phyloP scores from a whole-genome alignment of 805 yeast genomes.

The Metschnikowia lunata region DNA sequence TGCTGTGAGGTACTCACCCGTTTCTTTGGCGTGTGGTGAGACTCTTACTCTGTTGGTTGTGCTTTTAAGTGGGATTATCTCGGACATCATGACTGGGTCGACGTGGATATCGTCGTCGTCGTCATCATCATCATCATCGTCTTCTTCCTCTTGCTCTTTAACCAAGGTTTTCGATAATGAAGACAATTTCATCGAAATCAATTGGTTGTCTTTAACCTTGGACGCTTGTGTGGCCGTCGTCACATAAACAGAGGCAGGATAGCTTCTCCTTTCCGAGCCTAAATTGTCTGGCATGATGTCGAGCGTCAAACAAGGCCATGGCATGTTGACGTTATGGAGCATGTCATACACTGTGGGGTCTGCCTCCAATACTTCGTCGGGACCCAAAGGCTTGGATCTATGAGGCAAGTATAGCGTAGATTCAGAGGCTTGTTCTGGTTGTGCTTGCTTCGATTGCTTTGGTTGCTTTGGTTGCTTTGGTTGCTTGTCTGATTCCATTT shows the following conservation, averaged over 20 bases:
- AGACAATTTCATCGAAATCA: slow-evolving; percentile 77
- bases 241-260: slow-evolving; percentile 81
- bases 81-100: slow-evolving; percentile 87
- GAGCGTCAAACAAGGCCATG: slow-evolving; percentile 95
- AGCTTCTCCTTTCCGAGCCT: slow-evolving; percentile 84
- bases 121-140: slow-evolving; percentile 65
- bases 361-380: slow-evolving; percentile 93
- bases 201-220: slow-evolving; percentile 80
- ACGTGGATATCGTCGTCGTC: slow-evolving; percentile 62
- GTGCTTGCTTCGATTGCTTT: slow-evolving; percentile 23
- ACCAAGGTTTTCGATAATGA: slow-evolving; percentile 81
- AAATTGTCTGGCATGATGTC: slow-evolving; percentile 82
- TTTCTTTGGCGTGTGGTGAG: slow-evolving; percentile 66
- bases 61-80: slow-evolving; percentile 66
- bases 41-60: slow-evolving; percentile 89
- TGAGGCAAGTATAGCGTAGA: slow-evolving; percentile 78
- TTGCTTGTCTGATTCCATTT: slow-evolving; percentile 10
- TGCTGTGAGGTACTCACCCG: slow-evolving; percentile 84
- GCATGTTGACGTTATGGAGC: slow-evolving; percentile 89
- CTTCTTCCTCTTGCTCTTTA: slow-evolving; percentile 70
- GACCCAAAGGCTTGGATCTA: slow-evolving; percentile 83
- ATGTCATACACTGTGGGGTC: slow-evolving; percentile 95
- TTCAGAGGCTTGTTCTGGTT: slow-evolving; percentile 15
- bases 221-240: slow-evolving; percentile 94
- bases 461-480: slow-evolving; percentile 28